Evolutionary conservation across 2,329 filamentous ascomycete genomes (phyloP), one percentile per base, ranked within the genome.

Genomic region (Fusarium agapanthi): DNA sequence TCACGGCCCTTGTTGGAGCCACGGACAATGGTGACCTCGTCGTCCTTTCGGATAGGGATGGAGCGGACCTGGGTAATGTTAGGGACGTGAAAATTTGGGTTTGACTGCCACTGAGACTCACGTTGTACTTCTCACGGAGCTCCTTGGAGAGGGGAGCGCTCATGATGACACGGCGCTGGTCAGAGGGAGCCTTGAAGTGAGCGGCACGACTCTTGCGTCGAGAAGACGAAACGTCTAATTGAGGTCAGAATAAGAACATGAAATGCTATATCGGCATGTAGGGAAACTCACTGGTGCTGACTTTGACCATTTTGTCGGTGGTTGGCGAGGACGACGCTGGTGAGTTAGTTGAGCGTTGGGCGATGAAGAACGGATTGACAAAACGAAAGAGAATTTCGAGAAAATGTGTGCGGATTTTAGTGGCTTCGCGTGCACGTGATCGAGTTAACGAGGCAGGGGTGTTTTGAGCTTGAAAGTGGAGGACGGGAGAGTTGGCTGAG

Each of bases 201-300:
- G 94, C 93, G 90, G 97, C 97, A 87, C 96, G 94, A 88, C 94
- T 96, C 94, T 99, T 99, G 89, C 95, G 93, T 88, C 95, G 92
- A 83, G 95, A 97, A 86, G 93, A 94, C 71, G 80, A 76, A 82
- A 94, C 83, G 81, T 84, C 90, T 92, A 76, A 45, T 41, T 32
- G 61, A 45, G 18, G 26, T 56, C 45, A 26, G 50, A 15, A 55
- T 34, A 28, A n/a, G 30, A 34, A 50, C 12, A 48, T 18, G n/a
- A 7, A 12, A 35, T 22, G 12, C 13, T 26, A 24, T n/a, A 15
- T 55, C 12, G 54, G 10, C 22, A 15, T 54, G 20, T 6, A 20
- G 40, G 61, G 51, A 61, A 7, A 81, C 87, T 76, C 84, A 89
- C 88, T 83, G 81, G 82, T 84, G 87, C 89, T 91, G 84, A 92